A percentile compares a stretch with the other conserved stretches of the same genome.
These are phyloP conservation scores for Linum tenue DNA, from an alignment of 345 rosid genomes.

Conservation along the genomic window DNA sequence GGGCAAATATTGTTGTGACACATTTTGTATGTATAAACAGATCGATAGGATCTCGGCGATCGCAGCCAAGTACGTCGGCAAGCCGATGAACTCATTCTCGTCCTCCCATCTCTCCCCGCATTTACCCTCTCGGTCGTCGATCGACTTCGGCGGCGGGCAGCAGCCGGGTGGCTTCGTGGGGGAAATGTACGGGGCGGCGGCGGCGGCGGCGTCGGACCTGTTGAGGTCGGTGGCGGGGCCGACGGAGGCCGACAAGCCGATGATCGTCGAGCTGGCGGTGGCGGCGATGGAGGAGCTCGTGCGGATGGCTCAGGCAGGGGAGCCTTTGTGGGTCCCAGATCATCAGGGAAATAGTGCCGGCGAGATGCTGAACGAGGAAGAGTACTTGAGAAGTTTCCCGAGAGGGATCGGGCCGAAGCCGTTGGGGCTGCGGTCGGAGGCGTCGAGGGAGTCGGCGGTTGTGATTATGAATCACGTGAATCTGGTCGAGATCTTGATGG, in stretches of 20 bases:
- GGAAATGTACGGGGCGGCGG: neutral
- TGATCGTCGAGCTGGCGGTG: slow-evolving; percentile 62
- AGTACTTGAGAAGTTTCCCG: slow-evolving; percentile 54
- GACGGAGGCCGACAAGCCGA: slow-evolving; percentile 55
- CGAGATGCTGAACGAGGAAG: slow-evolving; percentile 52
- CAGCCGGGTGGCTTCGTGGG: neutral
- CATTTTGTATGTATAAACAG: neutral
- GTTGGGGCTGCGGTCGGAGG: slow-evolving; percentile 46
- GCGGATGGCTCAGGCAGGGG: slow-evolving; percentile 48
- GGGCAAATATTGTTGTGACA: neutral
- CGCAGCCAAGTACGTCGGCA: neutral
- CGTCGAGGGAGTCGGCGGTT: slow-evolving; percentile 55
- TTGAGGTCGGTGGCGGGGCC: neutral
- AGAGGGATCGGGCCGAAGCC: slow-evolving; percentile 31
- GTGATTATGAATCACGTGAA: slow-evolving; percentile 88
- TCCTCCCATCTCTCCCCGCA: neutral
- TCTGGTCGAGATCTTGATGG: slow-evolving; percentile 69
- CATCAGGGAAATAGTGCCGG: slow-evolving; percentile 13
- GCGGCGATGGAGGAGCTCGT: slow-evolving; percentile 60
- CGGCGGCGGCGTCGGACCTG: neutral
- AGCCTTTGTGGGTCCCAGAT: slow-evolving; percentile 66
- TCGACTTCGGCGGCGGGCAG: too few relatives aligned
- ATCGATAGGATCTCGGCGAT: slow-evolving; percentile 1
- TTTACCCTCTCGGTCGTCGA: neutral
- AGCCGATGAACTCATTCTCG: neutral